These are phyloP conservation scores for Candida cerambycidarum DNA, from an alignment of 805 yeast genomes.

Conservation along the genomic window DNA sequence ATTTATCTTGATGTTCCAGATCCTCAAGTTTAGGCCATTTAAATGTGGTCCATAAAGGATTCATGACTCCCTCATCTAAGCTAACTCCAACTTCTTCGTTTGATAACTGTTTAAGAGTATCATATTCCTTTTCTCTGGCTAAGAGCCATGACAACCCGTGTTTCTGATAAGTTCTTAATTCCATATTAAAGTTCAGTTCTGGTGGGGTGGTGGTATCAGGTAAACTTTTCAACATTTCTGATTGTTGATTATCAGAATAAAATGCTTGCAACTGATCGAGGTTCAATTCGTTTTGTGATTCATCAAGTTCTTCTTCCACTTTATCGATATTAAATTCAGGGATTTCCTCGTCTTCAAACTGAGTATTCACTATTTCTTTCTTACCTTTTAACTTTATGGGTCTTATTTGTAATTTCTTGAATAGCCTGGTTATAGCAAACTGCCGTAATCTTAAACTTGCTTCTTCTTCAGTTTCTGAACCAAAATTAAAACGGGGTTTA, in stretches of 20 bases:
- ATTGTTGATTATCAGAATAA: slow-evolving; percentile 69
- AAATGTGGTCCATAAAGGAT: slow-evolving; percentile 84
- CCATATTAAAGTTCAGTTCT: slow-evolving; percentile 49
- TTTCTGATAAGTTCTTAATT: slow-evolving; percentile 73
- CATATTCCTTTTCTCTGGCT: slow-evolving; percentile 67
- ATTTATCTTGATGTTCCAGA: slow-evolving; percentile 10
- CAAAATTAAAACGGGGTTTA: slow-evolving; percentile 23
- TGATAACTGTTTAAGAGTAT: slow-evolving; percentile 34
- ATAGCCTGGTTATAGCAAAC: slow-evolving; percentile 52
- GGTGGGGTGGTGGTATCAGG: slow-evolving; percentile 64
- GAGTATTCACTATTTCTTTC: slow-evolving; percentile 7
- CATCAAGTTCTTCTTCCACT: slow-evolving; percentile 33
- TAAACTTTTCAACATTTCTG: slow-evolving; percentile 51
- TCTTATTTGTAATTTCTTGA: slow-evolving; percentile 47
- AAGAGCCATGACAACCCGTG: slow-evolving; percentile 90
- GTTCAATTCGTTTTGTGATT: slow-evolving; percentile 42
- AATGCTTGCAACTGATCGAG: slow-evolving; percentile 74
- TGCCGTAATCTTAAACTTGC: slow-evolving; percentile 52
- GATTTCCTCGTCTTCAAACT: slow-evolving; percentile 15
- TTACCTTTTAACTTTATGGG: slow-evolving; percentile 14
- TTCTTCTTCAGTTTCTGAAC: slow-evolving; percentile 55
- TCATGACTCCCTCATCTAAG: slow-evolving; percentile 55
- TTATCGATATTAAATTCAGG: neutral
- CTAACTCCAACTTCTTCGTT: slow-evolving; percentile 23
- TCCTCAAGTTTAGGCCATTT: slow-evolving; percentile 58